Base-by-base conservation (phyloP, 768 basidiomycete species). In the Phanerodontia chrysosporium region DNA sequence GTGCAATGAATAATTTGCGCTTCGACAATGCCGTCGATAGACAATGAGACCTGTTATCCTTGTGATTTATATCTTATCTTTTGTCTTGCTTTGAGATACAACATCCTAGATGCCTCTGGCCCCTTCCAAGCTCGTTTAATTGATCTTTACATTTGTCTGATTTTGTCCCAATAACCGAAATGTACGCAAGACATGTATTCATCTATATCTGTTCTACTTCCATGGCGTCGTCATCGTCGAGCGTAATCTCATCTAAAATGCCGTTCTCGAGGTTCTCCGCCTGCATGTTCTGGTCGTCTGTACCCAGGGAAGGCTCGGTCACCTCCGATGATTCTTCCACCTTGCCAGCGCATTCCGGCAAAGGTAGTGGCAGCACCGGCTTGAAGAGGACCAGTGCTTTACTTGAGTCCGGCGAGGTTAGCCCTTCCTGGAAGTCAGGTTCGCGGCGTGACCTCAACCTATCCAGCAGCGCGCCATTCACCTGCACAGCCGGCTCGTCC, bases 321-420 rank as follows among this genome's bases (percentile, higher is more conserved):
- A 22, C 57, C 46, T 13, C 60, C 49, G 39, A 14, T 21, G 21
- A 18, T 25, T 24, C 16, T 25, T 49, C 25, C 30, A 14, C 49
- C 22, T 22, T 51, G 28, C 5, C 21, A 28, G 32, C n/a, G 18
- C 8, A 18, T 12, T 14, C 28, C 29, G 21, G 1, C n/a, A 18
- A 51, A 29, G 14, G 60, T 36, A 51, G 51, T 25, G 55, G 48
- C 3, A 66, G 44, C 3, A 67, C 61, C 13, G 69, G 68, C 32
- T 62, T 62, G 59, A 68, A 71, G n/a, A 71, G 52, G 28, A 71
- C 68, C 12, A 71, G 64, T n/a, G 69, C 69, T 58, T 60, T 65
- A 49, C 58, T 64, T 12, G 57, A 12, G 51, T 56, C 60, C 22
- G 62, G 39, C 25, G 12, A 16, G 2, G 51, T 48, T 21, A 18